phyloP scores from a whole-genome alignment of 331 rosid species.

The Arachis monticola region DNA sequence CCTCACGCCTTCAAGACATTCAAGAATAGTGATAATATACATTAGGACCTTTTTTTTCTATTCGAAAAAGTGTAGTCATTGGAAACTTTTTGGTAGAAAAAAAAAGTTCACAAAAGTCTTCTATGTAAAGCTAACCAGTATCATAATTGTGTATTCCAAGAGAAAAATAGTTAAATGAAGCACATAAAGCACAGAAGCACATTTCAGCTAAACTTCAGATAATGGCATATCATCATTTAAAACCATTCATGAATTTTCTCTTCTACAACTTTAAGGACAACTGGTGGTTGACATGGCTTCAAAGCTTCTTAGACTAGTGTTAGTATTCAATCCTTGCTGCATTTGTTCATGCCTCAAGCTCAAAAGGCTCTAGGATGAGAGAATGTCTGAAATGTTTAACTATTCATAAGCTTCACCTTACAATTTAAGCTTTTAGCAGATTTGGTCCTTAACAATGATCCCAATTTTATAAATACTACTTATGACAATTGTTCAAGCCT shows the following conservation, averaged over 20 bases:
- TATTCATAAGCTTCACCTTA: no score
- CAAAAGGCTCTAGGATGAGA: no score
- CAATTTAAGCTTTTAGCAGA: no score
- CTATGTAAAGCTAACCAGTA: slow-evolving; percentile 30
- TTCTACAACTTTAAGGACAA: background rate
- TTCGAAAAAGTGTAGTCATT: slow-evolving; percentile 3
- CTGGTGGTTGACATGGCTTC: background rate
- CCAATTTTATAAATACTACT: background rate
- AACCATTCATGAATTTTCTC: no score
- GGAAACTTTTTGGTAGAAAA: slow-evolving; percentile 26
- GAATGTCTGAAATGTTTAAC: no score
- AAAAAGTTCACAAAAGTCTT: slow-evolving; percentile 31
- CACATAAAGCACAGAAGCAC: background rate
- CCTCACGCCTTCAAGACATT: slow-evolving; percentile 82
- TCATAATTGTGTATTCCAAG: slow-evolving; percentile 10
- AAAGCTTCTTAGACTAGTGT: background rate
- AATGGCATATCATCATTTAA: no score
- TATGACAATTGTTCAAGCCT: slow-evolving; percentile 3
- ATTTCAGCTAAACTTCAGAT: background rate
- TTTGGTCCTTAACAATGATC: no score
- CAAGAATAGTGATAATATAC: slow-evolving; percentile 37
- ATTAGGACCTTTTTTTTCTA: background rate
- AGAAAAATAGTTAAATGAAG: slow-evolving; percentile 14
- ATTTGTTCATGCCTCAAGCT: no score
- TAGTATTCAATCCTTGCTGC: no score